These are phyloP conservation scores for Aspergillus melleus DNA, from an alignment of 2,329 filamentous ascomycete genomes.

Conservation along the genomic window DNA sequence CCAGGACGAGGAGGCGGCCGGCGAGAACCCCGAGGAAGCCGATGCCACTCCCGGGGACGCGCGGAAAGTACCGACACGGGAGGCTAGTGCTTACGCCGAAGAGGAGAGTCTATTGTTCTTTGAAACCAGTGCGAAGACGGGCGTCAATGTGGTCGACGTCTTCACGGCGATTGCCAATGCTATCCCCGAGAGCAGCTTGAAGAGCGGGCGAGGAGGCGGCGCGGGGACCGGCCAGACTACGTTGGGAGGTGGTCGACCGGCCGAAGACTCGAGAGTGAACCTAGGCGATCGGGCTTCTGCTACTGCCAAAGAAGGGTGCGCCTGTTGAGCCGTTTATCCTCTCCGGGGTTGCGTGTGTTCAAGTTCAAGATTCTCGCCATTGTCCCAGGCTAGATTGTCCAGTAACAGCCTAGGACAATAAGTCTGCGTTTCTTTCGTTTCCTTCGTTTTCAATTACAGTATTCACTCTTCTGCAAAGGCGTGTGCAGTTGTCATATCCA, in stretches of 20 bases:
- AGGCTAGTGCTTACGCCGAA: constrained; percentile 90
- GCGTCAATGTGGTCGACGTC: constrained; percentile 89
- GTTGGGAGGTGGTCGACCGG: constrained; percentile 55
- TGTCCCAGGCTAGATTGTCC: constrained; percentile 12
- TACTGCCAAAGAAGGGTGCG: constrained; percentile 86
- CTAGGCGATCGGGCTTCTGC: constrained; percentile 71
- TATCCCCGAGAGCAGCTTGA: constrained; percentile 94
- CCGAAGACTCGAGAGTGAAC: constrained; percentile 70
- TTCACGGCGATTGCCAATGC: constrained; percentile 98
- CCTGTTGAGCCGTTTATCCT: constrained; percentile 60
- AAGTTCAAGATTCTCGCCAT: constrained; percentile 1
- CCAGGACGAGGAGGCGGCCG: constrained; percentile 45
- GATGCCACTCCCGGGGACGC: constrained; percentile 69
- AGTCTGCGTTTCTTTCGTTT: background rate
- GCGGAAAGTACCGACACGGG: constrained; percentile 84
- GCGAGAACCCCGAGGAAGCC: constrained; percentile 55
- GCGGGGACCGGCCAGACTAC: constrained; percentile 57
- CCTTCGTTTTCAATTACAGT: background rate
- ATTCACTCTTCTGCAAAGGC: constrained; percentile 1
- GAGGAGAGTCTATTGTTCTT: constrained; percentile 95
- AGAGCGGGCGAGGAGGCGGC: constrained; percentile 76
- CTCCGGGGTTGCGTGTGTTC: constrained; percentile 1
- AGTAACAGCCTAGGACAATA: constrained; percentile 4
- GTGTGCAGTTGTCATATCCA: constrained; percentile 9
- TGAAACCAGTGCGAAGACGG: constrained; percentile 96